These are phyloP conservation scores for Mucor lusitanicus DNA, from an alignment of 371 early-diverging fungal species.

Conservation along the genomic window DNA sequence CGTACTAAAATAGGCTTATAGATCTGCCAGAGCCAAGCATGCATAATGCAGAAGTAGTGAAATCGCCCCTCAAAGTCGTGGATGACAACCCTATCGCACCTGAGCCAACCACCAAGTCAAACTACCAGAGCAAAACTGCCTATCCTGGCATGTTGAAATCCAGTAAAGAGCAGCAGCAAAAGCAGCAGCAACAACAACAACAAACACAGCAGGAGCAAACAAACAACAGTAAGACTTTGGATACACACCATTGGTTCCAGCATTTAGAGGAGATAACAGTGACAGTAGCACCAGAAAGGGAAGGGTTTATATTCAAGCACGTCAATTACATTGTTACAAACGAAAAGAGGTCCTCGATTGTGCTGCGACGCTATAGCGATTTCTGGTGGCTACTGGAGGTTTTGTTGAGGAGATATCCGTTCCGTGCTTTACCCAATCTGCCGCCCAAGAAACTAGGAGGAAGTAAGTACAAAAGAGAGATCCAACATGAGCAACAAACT, in stretches of 20 bases:
- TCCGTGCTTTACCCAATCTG: slow-evolving; percentile 43
- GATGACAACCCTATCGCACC: slow-evolving; percentile 7
- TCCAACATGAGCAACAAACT: too few relatives aligned
- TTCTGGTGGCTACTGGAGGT: slow-evolving; percentile 51
- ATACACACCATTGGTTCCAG: slow-evolving; percentile 49
- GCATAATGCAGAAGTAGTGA: neutral
- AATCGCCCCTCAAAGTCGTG: neutral
- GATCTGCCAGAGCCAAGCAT: slow-evolving; percentile 32
- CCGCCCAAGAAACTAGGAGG: slow-evolving; percentile 54
- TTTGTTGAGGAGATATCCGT: slow-evolving; percentile 40
- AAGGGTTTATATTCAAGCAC: slow-evolving; percentile 55
- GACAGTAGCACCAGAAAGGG: slow-evolving; percentile 71
- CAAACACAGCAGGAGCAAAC: neutral
- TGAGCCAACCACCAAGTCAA: slow-evolving; percentile 3
- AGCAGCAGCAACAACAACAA: neutral
- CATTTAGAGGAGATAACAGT: slow-evolving; percentile 61
- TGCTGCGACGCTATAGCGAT: slow-evolving; percentile 49
- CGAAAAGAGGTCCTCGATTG: slow-evolving; percentile 43
- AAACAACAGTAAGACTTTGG: slow-evolving; percentile 1
- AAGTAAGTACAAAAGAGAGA: slow-evolving; percentile 23
- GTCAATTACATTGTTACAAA: slow-evolving; percentile 54
- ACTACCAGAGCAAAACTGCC: slow-evolving; percentile 1
- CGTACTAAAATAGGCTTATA: slow-evolving; percentile 2
- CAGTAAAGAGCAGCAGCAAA: neutral
- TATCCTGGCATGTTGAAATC: slow-evolving; percentile 25